phyloP scores from a whole-genome alignment of 164 flowering plant genomes.

The Magnolia kwangsiensis region DNA sequence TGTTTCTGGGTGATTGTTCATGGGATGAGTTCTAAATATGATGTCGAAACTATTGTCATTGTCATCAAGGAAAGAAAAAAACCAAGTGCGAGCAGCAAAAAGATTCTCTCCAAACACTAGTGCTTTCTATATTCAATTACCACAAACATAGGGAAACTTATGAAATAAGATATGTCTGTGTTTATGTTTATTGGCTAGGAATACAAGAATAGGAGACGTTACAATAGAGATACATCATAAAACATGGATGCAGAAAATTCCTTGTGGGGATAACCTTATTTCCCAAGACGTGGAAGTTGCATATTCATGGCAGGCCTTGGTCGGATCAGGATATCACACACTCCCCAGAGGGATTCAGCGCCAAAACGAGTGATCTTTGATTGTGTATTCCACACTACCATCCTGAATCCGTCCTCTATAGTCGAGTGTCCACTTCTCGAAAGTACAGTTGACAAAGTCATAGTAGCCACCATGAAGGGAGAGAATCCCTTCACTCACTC shows the following conservation, averaged over 20 bases:
- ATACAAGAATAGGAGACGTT: background rate
- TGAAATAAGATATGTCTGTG: background rate
- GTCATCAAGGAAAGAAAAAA: background rate
- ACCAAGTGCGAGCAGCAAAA: background rate
- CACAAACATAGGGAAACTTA: background rate
- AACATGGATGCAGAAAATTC: background rate
- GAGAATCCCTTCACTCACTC: constrained; percentile 51
- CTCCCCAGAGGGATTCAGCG: constrained; percentile 21
- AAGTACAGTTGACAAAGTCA: constrained; percentile 74
- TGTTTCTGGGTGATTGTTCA: background rate
- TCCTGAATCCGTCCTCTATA: constrained; percentile 32
- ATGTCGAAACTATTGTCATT: background rate
- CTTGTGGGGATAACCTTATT: background rate
- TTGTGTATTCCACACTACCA: constrained; percentile 14
- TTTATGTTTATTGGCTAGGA: background rate
- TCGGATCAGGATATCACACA: background rate
- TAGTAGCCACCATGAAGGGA: constrained; percentile 92
- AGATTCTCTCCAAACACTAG: background rate
- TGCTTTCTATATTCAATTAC: background rate
- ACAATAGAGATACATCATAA: background rate
- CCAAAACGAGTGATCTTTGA: constrained; percentile 59
- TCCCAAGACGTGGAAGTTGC: background rate
- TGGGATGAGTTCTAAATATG: background rate
- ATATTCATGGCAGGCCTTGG: too few relatives aligned
- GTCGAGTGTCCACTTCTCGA: constrained; percentile 94